These are phyloP conservation scores for Sicyos edulis DNA, from an alignment of 306 rosid species.

Conservation along the genomic window DNA sequence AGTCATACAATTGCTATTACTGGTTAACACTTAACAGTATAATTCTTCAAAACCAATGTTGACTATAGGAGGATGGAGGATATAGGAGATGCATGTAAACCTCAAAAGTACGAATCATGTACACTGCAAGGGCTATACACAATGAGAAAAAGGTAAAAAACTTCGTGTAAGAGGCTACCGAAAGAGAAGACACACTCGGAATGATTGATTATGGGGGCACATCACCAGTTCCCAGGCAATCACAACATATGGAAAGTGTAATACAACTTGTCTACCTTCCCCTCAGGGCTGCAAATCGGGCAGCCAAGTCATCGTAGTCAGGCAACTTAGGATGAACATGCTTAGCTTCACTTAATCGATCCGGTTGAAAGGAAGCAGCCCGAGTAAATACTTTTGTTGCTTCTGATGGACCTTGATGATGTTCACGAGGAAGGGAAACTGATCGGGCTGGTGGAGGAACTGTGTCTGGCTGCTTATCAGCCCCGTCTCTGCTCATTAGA, in stretches of 20 bases:
- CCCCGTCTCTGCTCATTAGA: conserved; percentile 33
- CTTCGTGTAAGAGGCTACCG: conserved; percentile 5
- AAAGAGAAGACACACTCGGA: conserved; percentile 12
- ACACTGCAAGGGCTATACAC: conserved; percentile 13
- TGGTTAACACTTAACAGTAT: not conserved
- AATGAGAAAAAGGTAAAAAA: not conserved
- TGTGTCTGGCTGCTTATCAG: conserved; percentile 32
- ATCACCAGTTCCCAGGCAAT: not conserved
- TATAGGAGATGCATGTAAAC: not conserved
- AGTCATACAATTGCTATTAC: conserved; percentile 14
- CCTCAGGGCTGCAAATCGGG: conserved; percentile 73
- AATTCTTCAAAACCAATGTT: not conserved
- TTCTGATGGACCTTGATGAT: conserved; percentile 36
- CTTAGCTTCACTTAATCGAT: conserved; percentile 47
- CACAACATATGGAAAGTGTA: not conserved
- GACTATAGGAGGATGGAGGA: not conserved
- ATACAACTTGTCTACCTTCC: conserved; percentile 38
- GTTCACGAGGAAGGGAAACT: conserved; percentile 63
- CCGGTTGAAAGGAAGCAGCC: conserved; percentile 78
- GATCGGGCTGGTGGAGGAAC: conserved; percentile 46
- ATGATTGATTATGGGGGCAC: not conserved
- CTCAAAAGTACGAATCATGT: too few species aligned
- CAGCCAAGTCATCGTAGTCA: conserved; percentile 79
- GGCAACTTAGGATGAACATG: conserved; percentile 98
- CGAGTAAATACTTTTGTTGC: conserved; percentile 56